Base-by-base conservation (phyloP, 805 yeast genomes). In the Wickerhamomyces bisporus region DNA sequence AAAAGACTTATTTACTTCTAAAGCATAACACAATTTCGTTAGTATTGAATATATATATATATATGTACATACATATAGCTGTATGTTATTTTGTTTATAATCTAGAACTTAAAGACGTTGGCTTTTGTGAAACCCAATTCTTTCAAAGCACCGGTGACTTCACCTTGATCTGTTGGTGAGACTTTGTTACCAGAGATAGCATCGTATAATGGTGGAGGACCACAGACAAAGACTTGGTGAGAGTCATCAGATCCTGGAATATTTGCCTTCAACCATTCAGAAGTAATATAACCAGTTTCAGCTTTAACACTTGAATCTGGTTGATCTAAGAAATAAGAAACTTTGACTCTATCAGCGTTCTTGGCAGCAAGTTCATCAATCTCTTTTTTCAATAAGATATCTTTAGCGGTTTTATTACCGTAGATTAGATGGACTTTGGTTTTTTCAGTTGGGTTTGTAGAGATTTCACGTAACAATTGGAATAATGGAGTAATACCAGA, bases 401-500 rank as follows among this genome's bases (percentile, higher is more conserved):
- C 98, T n/a, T 68, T 68, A 32, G 78, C 76, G 40, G 88, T 66
- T 64, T 79, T 69, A 62, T 78, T 79, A 55, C 96, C 98, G 68
- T 85, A 91, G 60, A 77, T 69, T 52, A 93, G 71, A 46, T 79
- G 73, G 47, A 93, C 80, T 73, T 87, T 82, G 56, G 98, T 93
- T 63, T 86, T 82, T 68, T 93, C 98, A 32, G 65, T 68, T 40
- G 95, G 89, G 72, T 89, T 78, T 59, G 73, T 71, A 56, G 85
- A 72, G 59, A 91, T 75, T 60, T 77, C 80, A 55, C 78, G 82
- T 45, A 86, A 62, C 61, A 93, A 66, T 71, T 93, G 98, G 73
- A 75, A 89, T 65, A 93, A 73, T 43, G 98, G 98, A 34, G 97
- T 86, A 62, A 93, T 89, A 66, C 98, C 98, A 36, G 95, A 74